phyloP scores from a whole-genome alignment of 768 basidiomycete genomes.

The Dendrothele bispora region DNA sequence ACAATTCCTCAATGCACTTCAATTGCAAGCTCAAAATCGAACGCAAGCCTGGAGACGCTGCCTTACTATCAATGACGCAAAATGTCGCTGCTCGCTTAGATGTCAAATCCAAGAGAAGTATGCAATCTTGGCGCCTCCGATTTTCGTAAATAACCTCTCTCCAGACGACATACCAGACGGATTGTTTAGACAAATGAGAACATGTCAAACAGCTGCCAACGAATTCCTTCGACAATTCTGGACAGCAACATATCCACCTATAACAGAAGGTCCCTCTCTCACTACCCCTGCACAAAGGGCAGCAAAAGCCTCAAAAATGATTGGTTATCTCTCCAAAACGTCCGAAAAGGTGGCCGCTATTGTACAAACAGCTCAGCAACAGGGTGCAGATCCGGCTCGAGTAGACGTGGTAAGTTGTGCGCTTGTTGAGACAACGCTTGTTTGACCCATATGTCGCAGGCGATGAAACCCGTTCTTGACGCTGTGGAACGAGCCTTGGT shows the following conservation, averaged over 20 bases:
- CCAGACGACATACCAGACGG: constrained; percentile 79
- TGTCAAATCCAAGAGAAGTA: constrained; percentile 65
- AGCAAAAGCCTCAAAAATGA: constrained; percentile 86
- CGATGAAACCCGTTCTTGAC: constrained; percentile 71
- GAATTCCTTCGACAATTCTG: constrained; percentile 98
- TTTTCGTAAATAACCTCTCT: neutral
- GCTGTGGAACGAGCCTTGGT: constrained; percentile 73
- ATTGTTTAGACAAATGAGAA: constrained; percentile 80
- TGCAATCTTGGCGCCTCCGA: constrained; percentile 17
- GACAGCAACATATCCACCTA: constrained; percentile 80
- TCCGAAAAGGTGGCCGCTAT: constrained; percentile 81
- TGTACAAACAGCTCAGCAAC: constrained; percentile 57
- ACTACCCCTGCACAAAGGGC: constrained; percentile 68
- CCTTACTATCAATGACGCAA: constrained; percentile 72
- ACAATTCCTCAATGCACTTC: neutral
- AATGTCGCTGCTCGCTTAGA: constrained; percentile 76
- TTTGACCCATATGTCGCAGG: constrained; percentile 38
- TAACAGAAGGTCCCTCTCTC: constrained; percentile 52
- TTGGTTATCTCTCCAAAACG: constrained; percentile 74
- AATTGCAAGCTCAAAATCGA: constrained; percentile 62
- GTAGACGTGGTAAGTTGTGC: constrained; percentile 60
- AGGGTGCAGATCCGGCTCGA: constrained; percentile 60
- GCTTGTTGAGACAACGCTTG: neutral
- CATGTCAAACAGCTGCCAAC: constrained; percentile 90
- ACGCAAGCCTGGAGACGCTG: constrained; percentile 64